Evolutionary conservation across 129 eudicot genomes (phyloP).

Genomic region (Tanacetum coccineum): DNA sequence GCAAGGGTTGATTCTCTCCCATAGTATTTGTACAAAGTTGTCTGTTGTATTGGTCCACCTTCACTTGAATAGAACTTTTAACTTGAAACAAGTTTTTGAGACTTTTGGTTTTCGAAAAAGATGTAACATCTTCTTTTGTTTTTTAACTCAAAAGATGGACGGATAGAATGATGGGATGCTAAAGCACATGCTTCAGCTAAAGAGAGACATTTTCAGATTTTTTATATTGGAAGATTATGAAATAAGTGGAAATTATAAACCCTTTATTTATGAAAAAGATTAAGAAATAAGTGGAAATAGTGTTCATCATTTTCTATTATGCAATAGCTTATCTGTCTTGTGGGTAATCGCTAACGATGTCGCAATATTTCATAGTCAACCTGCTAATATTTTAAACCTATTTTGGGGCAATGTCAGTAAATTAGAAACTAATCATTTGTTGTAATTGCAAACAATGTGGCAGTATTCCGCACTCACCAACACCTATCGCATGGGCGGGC

Average conservation of each 20-base stretch:
- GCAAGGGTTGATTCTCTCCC: slow-evolving; percentile 25
- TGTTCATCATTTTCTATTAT: neutral
- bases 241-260: slow-evolving; percentile 1
- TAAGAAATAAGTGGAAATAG: neutral
- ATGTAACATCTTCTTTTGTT: neutral
- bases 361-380: too few relatives aligned
- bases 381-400: too few relatives aligned
- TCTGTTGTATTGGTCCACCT: slow-evolving; percentile 37
- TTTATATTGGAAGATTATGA: slow-evolving; percentile 36
- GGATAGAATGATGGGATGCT: slow-evolving; percentile 40
- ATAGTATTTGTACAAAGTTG: slow-evolving; percentile 27
- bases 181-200: slow-evolving; percentile 34
- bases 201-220: slow-evolving; percentile 29
- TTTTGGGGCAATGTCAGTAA: too few relatives aligned
- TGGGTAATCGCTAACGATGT: too few relatives aligned
- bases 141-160: slow-evolving; percentile 28
- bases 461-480: too few relatives aligned
- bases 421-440: too few relatives aligned
- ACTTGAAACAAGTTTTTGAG: slow-evolving; percentile 12
- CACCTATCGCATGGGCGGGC: too few relatives aligned
- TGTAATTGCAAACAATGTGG: too few relatives aligned
- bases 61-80: slow-evolving; percentile 37
- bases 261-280: neutral
- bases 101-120: slow-evolving; percentile 33
- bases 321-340: too few relatives aligned